Evolutionary conservation across 2,329 filamentous ascomycete genomes (phyloP).

Genomic region (Aspergillus sp.): DNA sequence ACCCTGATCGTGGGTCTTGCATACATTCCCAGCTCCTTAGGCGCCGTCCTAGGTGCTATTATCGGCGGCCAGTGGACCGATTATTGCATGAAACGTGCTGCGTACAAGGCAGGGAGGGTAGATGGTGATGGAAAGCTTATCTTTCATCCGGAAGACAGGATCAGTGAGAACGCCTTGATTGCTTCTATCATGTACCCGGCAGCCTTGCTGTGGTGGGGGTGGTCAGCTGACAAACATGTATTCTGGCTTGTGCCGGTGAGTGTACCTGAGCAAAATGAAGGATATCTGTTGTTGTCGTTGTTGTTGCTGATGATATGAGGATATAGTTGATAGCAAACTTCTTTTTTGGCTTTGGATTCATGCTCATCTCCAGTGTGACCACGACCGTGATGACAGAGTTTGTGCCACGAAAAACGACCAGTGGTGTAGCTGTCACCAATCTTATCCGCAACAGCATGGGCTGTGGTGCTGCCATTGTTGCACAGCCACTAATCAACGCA

Average conservation of each 20-base stretch:
- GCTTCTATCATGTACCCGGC: slow-evolving; percentile 26
- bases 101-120: slow-evolving; percentile 24
- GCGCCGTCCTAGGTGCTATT: slow-evolving; percentile 29
- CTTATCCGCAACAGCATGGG: slow-evolving; percentile 35
- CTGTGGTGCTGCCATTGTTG: slow-evolving; percentile 29
- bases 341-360: slow-evolving; percentile 30
- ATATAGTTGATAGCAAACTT: slow-evolving; percentile 11
- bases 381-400: slow-evolving; percentile 39
- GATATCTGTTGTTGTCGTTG: neutral
- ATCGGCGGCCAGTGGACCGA: slow-evolving; percentile 34
- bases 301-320: neutral
- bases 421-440: slow-evolving; percentile 36
- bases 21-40: slow-evolving; percentile 32
- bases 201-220: slow-evolving; percentile 32
- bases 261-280: neutral
- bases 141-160: slow-evolving; percentile 32
- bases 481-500: slow-evolving; percentile 30
- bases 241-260: slow-evolving; percentile 16
- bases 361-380: slow-evolving; percentile 29
- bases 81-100: slow-evolving; percentile 33
- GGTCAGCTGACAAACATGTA: slow-evolving; percentile 26
- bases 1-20: slow-evolving; percentile 29
- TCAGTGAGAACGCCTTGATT: slow-evolving; percentile 33
- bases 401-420: slow-evolving; percentile 30
- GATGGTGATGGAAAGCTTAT: slow-evolving; percentile 26